phyloP scores from a whole-genome alignment of 2,329 filamentous ascomycete species.

The Penicillium sp. region DNA sequence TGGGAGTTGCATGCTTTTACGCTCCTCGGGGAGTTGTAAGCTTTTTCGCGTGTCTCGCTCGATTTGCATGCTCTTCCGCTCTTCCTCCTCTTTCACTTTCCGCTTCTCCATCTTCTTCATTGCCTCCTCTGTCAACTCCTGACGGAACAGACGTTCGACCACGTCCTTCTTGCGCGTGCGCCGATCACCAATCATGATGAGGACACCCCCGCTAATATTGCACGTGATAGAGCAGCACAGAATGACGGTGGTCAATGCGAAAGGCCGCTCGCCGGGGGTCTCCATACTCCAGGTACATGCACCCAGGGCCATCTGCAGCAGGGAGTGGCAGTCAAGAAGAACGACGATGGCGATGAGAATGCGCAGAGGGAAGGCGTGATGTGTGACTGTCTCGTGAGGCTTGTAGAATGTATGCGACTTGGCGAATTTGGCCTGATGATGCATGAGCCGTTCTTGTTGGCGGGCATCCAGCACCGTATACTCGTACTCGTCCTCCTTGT shows the following conservation, averaged over 20 bases:
- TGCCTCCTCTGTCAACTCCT: conserved; percentile 64
- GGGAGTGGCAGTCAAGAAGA: conserved; percentile 70
- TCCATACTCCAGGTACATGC: conserved; percentile 72
- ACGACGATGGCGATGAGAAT: conserved; percentile 72
- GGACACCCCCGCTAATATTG: conserved; percentile 68
- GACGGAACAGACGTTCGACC: conserved; percentile 66
- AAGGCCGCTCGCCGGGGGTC: conserved; percentile 57
- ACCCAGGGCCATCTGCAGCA: conserved; percentile 74
- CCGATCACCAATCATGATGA: conserved; percentile 71
- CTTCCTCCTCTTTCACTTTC: conserved; percentile 34
- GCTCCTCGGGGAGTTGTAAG: conserved; percentile 15
- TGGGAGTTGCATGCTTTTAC: conserved; percentile 18
- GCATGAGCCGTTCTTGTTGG: conserved; percentile 64
- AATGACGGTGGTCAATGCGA: conserved; percentile 72
- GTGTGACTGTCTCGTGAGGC: conserved; percentile 76
- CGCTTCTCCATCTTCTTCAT: conserved; percentile 53
- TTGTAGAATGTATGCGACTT: conserved; percentile 87
- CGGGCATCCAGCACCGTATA: conserved; percentile 57
- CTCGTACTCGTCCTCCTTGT: conserved; percentile 46
- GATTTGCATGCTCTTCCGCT: conserved; percentile 20
- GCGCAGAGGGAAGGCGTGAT: conserved; percentile 69
- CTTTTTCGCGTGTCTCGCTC: conserved; percentile 8
- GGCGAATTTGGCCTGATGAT: conserved; percentile 74
- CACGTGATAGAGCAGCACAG: conserved; percentile 71
- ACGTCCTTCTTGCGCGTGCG: conserved; percentile 81